phyloP scores from a whole-genome alignment of 2,329 filamentous ascomycete genomes.

The Fusarium sambucinum region DNA sequence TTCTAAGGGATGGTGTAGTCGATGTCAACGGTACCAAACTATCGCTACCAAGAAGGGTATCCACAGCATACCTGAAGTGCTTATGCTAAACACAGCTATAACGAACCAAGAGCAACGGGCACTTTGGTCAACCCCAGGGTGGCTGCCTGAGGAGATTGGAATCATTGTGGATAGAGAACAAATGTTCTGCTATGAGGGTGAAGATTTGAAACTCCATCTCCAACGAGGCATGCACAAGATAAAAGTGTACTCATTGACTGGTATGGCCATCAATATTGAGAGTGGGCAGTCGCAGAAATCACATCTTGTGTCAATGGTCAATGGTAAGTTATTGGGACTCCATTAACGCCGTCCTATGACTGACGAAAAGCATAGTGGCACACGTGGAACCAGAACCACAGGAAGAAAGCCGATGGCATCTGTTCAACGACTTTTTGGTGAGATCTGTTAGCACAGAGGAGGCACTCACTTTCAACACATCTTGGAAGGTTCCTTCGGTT shows the following conservation, averaged over 20 bases:
- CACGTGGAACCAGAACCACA: conserved; percentile 72
- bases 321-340: conserved; percentile 65
- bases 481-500: conserved; percentile 93
- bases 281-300: conserved; percentile 86
- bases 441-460: conserved; percentile 83
- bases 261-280: conserved; percentile 90
- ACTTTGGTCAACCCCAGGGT: conserved; percentile 89
- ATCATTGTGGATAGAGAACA: conserved; percentile 91
- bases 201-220: conserved; percentile 84
- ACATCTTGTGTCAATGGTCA: conserved; percentile 91
- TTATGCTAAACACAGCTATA: conserved; percentile 88
- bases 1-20: conserved; percentile 91
- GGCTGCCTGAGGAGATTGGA: conserved; percentile 94
- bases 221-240: conserved; percentile 84
- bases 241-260: conserved; percentile 90
- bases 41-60: conserved; percentile 88
- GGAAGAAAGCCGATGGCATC: conserved; percentile 82
- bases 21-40: conserved; percentile 90
- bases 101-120: conserved; percentile 78
- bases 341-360: background rate
- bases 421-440: conserved; percentile 98
- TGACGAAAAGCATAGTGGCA: conserved; percentile 63
- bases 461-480: conserved; percentile 87
- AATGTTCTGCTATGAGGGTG: conserved; percentile 93
- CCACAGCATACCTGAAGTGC: conserved; percentile 82